A percentile compares a stretch with the other conserved stretches of the same genome.
These are phyloP conservation scores for Delitschia confertaspora DNA, from an alignment of 495 filamentous ascomycete species.

Conservation along the genomic window DNA sequence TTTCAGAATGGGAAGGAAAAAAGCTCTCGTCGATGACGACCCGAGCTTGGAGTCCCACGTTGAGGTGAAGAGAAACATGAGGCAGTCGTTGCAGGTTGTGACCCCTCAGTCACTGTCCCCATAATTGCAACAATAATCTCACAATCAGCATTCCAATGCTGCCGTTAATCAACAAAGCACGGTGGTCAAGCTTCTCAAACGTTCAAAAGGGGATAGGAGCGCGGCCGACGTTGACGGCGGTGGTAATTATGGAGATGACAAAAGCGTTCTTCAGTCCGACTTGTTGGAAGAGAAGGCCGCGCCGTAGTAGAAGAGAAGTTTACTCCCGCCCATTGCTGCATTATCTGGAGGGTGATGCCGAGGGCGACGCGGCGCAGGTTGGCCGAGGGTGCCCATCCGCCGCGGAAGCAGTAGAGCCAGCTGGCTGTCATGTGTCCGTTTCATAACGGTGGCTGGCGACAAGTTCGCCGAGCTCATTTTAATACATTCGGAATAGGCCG, in stretches of 20 bases:
- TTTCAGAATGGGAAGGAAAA: constrained; percentile 71
- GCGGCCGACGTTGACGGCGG: constrained; percentile 72
- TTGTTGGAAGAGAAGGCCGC: constrained; percentile 66
- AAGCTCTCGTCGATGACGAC: constrained; percentile 82
- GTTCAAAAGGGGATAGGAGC: constrained; percentile 77
- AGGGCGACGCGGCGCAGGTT: constrained; percentile 67
- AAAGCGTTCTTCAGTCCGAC: constrained; percentile 64
- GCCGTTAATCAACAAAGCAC: constrained; percentile 68
- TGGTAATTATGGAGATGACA: constrained; percentile 71
- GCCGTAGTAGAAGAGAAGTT: constrained; percentile 89
- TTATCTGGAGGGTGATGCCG: constrained; percentile 66
- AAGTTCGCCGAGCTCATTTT: constrained; percentile 64
- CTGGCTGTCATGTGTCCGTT: constrained; percentile 50
- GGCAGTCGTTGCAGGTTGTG: constrained; percentile 22
- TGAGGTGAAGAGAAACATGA: constrained; percentile 46
- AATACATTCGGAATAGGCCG: constrained; percentile 51
- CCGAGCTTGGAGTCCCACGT: constrained; percentile 54
- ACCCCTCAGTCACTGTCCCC: constrained; percentile 34
- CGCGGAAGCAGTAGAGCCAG: constrained; percentile 62
- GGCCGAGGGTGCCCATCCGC: constrained; percentile 48
- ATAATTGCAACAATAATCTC: constrained; percentile 79
- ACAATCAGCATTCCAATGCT: constrained; percentile 75
- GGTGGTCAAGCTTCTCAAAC: constrained; percentile 74
- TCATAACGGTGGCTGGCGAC: constrained; percentile 71
- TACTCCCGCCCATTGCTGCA: constrained; percentile 74